phyloP scores from a whole-genome alignment of 805 yeast genomes.

The Wickerhamomyces bovis region DNA sequence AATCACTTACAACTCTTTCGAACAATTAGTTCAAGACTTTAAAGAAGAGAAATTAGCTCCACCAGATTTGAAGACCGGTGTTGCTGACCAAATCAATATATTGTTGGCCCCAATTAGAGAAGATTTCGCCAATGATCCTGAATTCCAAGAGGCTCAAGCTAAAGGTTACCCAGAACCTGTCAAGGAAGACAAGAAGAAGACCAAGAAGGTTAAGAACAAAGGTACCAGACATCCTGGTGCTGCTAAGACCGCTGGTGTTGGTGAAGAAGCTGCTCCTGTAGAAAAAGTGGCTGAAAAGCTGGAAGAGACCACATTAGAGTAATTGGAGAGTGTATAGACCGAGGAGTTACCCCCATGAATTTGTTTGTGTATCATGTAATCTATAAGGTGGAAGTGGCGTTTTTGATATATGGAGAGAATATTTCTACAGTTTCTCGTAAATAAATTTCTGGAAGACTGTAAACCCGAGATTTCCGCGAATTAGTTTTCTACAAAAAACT shows the following conservation, averaged over 20 bases:
- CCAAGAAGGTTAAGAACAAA: constrained; percentile 77
- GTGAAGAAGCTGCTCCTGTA: constrained; percentile 20
- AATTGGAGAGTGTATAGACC: neutral
- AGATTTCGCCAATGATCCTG: constrained; percentile 53
- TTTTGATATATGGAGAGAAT: too few species aligned
- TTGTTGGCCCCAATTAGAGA: constrained; percentile 81
- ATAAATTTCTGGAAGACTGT: too few species aligned
- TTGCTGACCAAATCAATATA: constrained; percentile 74
- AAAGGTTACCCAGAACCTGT: constrained; percentile 82
- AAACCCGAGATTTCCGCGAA: neutral
- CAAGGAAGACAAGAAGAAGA: constrained; percentile 54
- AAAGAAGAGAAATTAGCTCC: constrained; percentile 76
- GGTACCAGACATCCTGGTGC: constrained; percentile 88
- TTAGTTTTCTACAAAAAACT: neutral
- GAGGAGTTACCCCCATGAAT: too few species aligned
- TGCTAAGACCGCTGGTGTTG: constrained; percentile 29
- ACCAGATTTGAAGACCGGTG: constrained; percentile 90
- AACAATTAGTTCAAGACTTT: constrained; percentile 65
- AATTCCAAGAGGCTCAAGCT: constrained; percentile 66
- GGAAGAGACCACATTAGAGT: constrained; percentile 23
- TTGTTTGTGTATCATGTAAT: neutral
- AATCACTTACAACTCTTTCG: constrained; percentile 62
- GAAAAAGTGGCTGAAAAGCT: constrained; percentile 34
- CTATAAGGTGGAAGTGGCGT: neutral
- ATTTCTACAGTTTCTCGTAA: too few species aligned